phyloP scores from a whole-genome alignment of 371 early-diverging fungal species.

The Capillidium heterosporum region DNA sequence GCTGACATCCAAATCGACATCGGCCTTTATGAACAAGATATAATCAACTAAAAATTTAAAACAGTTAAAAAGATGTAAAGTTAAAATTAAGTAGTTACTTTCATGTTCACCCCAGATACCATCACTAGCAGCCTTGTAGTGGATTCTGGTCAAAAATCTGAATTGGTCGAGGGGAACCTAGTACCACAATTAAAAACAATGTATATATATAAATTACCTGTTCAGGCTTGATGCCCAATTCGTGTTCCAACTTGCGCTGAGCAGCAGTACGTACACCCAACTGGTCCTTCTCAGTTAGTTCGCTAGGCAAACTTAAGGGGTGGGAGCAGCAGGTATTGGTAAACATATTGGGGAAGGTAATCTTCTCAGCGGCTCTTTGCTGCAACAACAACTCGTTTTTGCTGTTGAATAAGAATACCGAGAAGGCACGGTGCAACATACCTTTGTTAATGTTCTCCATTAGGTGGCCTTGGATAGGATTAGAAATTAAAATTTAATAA shows the following conservation, averaged over 20 bases:
- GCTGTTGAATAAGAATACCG: slow-evolving; percentile 77
- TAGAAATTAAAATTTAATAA: neutral
- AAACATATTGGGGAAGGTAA: slow-evolving; percentile 90
- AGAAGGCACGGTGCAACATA: slow-evolving; percentile 90
- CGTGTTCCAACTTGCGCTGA: slow-evolving; percentile 86
- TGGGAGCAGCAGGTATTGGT: slow-evolving; percentile 98
- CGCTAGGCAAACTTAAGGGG: slow-evolving; percentile 65
- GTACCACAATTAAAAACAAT: neutral
- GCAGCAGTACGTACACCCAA: slow-evolving; percentile 61
- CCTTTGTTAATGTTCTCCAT: slow-evolving; percentile 77
- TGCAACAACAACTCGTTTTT: slow-evolving; percentile 73
- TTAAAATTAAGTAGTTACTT: slow-evolving; percentile 24
- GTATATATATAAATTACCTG: slow-evolving; percentile 12
- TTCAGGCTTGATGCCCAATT: slow-evolving; percentile 72
- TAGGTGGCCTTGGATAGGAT: slow-evolving; percentile 48
- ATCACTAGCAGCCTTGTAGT: slow-evolving; percentile 84
- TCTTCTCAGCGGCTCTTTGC: slow-evolving; percentile 86
- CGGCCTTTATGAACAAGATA: slow-evolving; percentile 61
- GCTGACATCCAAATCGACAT: slow-evolving; percentile 40
- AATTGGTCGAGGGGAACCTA: slow-evolving; percentile 59
- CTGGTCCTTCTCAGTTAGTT: slow-evolving; percentile 63
- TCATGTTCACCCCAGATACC: slow-evolving; percentile 97
- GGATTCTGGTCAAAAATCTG: slow-evolving; percentile 79
- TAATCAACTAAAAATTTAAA: slow-evolving; percentile 47
- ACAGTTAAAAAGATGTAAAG: neutral